Base-by-base conservation (phyloP, 805 yeast genomes). In the Metschnikowia corniflorae region DNA sequence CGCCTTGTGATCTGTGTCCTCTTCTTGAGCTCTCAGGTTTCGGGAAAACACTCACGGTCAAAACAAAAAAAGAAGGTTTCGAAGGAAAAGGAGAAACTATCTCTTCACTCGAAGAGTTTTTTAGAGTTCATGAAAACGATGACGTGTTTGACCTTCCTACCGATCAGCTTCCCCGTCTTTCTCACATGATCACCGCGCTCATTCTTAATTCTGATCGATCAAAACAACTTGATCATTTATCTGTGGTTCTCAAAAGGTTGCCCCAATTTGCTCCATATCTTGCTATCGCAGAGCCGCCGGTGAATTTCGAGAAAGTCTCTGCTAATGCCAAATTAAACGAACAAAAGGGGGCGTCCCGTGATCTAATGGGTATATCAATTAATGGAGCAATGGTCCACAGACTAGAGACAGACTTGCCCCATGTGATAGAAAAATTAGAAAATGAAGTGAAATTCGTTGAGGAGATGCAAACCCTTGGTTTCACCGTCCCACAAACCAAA, bases 381-480 rank as follows among this genome's bases (percentile, higher is more conserved):
- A 86, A 88, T 57, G 95, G 95, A 1, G 75, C 82, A 0, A 67
- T 79, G 1, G 55, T 80, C 1, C 60, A 75, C n/a, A 65, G 65
- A 1, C 50, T 65, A 0, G 68, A 71, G 25, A 61, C 68, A 5
- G 73, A 73, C 39, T 40, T 71, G 4, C 68, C 70, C 38, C 65
- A 64, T 16, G 40, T 79, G 2, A 47, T 73, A 25, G 57, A 65
- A 73, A 62, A 58, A 27, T 33, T 69, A 24, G 40, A 57, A 26
- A 37, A 43, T 12, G 65, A 66, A 40, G 44, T 53, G 19, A 31
- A 31, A 2, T 26, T 55, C 1, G 43, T 67, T 5, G 39, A 56
- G 6, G 52, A 53, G 3, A 47, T 68, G 30, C 28, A 43, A 6
- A 36, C 29, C 0, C 44, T 58, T 4, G 73, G 73, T 0, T 58